Percentiles rank a stretch among this genome's conserved stretches.
Conservation (phyloP, 2,329 filamentous ascomycete species). For the Sporothrix curviconia region DNA sequence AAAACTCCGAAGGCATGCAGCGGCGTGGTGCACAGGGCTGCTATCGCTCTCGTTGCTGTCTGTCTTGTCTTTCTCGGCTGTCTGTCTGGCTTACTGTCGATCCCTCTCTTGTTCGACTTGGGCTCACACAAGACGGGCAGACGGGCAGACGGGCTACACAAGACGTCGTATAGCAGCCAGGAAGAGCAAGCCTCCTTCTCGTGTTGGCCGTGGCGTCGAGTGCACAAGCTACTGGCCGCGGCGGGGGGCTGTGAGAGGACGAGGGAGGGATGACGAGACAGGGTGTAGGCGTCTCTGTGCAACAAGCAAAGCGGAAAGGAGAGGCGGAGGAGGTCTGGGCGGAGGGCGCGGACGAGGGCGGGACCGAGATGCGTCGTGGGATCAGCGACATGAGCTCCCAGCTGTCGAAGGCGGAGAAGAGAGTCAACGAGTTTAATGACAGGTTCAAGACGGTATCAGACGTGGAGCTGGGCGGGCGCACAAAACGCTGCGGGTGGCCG, state of each 20-base stretch:
- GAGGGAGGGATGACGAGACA: background rate
- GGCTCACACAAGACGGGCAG: background rate
- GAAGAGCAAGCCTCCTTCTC: background rate
- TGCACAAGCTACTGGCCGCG: background rate
- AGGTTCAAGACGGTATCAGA: background rate
- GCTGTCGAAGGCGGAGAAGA: too few species aligned
- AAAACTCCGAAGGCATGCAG: constrained; percentile 6
- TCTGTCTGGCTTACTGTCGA: background rate
- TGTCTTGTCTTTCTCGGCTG: too few species aligned
- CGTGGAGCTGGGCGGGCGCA: background rate
- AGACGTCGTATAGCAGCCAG: constrained; percentile 7
- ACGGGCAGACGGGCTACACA: constrained; percentile 8
- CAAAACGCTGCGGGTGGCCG: background rate
- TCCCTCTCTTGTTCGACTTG: background rate
- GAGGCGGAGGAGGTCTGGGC: background rate
- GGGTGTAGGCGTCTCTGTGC: background rate
- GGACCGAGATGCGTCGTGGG: constrained; percentile 7
- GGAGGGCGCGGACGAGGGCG: background rate
- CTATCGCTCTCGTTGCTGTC: background rate
- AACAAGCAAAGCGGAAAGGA: background rate
- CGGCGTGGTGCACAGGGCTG: constrained; percentile 3
- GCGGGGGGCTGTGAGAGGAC: background rate
- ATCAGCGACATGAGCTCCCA: background rate
- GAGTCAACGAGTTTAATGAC: too few species aligned
- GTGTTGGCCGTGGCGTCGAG: background rate